Evolutionary conservation across 75 land plant genomes (phyloP).

Genomic region (Selaginella tamariscina): DNA sequence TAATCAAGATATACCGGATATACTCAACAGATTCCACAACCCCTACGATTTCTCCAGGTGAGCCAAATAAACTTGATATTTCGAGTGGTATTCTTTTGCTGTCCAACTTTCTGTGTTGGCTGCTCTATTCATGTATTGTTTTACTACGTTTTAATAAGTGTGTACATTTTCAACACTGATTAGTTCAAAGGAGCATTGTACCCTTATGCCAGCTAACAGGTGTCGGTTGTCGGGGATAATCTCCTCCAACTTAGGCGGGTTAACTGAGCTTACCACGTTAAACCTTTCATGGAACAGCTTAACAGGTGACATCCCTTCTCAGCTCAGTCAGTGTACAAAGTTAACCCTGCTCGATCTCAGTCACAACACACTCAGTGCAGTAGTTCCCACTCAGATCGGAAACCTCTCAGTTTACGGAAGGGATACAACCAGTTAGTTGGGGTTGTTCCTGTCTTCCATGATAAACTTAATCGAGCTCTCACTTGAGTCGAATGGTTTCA

Average conservation of each 20-base stretch:
- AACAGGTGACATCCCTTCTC: neutral
- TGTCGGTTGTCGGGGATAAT: too few relatives aligned
- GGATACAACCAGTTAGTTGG: neutral
- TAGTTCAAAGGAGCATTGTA: too few relatives aligned
- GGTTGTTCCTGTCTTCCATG: neutral
- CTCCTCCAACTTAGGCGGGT: too few relatives aligned
- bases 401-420: neutral
- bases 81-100: too few relatives aligned
- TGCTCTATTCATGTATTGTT: too few relatives aligned
- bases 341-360: neutral
- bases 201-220: too few relatives aligned
- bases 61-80: too few relatives aligned
- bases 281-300: too few relatives aligned
- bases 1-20: neutral
- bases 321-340: neutral
- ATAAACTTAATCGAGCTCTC: neutral
- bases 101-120: too few relatives aligned
- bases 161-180: too few relatives aligned
- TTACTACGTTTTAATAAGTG: too few relatives aligned
- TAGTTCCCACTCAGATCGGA: neutral
- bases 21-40: neutral
- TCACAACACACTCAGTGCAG: neutral
- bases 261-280: too few relatives aligned
- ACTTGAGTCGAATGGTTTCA: neutral
- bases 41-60: constrained; percentile 1